Percentiles rank a stretch among this genome's conserved stretches.
Evolutionary conservation across 2,329 filamentous ascomycete species (phyloP).

Genomic region (Arthroderma sp.): DNA sequence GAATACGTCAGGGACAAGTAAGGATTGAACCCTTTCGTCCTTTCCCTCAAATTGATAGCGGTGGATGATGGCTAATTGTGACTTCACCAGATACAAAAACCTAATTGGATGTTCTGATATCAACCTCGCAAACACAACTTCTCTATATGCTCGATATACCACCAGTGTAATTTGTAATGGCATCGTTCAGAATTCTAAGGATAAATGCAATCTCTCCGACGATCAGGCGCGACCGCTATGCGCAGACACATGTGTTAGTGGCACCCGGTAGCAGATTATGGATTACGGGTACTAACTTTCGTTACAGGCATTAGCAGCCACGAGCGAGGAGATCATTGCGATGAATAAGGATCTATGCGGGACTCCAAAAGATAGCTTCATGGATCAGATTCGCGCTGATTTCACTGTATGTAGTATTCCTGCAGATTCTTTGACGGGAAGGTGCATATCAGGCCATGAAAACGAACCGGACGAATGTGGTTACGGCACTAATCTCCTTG

Average conservation of each 20-base stretch:
- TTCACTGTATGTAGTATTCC: conserved; percentile 82
- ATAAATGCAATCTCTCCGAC: conserved; percentile 52
- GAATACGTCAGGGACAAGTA: conserved; percentile 70
- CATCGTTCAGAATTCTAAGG: conserved; percentile 78
- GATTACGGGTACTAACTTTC: conserved; percentile 10
- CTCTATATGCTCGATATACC: conserved; percentile 86
- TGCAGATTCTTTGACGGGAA: conserved; percentile 58
- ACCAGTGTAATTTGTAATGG: conserved; percentile 86
- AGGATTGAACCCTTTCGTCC: conserved; percentile 17
- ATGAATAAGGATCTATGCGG: conserved; percentile 62
- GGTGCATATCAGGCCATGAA: conserved; percentile 59
- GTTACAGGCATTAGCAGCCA: conserved; percentile 60
- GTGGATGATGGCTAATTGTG: background rate
- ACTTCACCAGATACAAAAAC: conserved; percentile 55
- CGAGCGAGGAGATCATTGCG: conserved; percentile 75
- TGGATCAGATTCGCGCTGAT: conserved; percentile 73
- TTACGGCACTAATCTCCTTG: conserved; percentile 55
- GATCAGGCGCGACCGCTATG: conserved; percentile 62
- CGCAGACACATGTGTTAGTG: conserved; percentile 70
- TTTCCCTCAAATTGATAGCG: background rate
- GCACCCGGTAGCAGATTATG: background rate
- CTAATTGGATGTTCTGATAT: conserved; percentile 69
- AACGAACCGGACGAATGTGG: conserved; percentile 87
- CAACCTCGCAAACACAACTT: conserved; percentile 62
- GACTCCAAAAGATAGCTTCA: conserved; percentile 50